phyloP scores from a whole-genome alignment of 192 early-diverging fungal genomes.

The Coemansia sp. region DNA sequence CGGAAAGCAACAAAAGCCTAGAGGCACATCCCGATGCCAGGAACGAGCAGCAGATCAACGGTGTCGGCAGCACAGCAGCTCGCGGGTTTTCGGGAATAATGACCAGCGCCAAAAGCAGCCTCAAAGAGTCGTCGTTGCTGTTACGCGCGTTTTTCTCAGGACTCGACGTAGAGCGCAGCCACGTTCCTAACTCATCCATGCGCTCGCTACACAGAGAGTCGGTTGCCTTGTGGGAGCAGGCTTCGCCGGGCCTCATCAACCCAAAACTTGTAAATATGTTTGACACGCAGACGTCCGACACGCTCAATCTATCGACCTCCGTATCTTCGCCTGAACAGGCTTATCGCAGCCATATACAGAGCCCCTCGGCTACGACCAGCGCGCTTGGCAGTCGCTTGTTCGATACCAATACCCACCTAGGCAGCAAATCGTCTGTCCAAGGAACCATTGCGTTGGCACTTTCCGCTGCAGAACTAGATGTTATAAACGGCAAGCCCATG shows the following conservation, averaged over 20 bases:
- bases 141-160: constrained; percentile 38
- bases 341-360: neutral
- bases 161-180: neutral
- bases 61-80: neutral
- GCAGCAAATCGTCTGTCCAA: constrained; percentile 13
- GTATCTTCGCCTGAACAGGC: neutral
- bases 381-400: constrained; percentile 1
- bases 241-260: constrained; percentile 13
- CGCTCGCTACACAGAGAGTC: constrained; percentile 13
- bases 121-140: constrained; percentile 27
- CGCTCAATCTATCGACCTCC: neutral
- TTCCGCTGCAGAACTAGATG: constrained; percentile 33
- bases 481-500: constrained; percentile 9
- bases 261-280: constrained; percentile 19
- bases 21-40: neutral
- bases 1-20: neutral
- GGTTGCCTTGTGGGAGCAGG: constrained; percentile 14
- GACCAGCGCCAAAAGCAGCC: constrained; percentile 22
- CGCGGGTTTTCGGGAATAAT: constrained; percentile 9
- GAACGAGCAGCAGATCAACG: neutral
- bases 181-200: neutral
- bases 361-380: neutral
- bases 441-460: constrained; percentile 21
- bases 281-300: neutral
- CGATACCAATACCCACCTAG: constrained; percentile 11